phyloP scores from a whole-genome alignment of 345 rosid genomes.

The Bretschneidera sinensis region DNA sequence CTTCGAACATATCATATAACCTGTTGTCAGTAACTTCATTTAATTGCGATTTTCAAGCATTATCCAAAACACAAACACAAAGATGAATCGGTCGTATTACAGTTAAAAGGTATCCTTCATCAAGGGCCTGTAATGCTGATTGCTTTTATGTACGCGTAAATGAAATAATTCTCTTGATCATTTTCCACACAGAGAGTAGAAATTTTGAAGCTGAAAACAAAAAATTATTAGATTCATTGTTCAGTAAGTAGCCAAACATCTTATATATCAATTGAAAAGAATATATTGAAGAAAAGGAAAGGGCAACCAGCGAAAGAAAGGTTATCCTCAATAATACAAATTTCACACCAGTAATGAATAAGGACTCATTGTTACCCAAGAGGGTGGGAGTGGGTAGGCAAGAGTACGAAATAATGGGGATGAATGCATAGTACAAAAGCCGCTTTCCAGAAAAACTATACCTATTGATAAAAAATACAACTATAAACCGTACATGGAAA shows the following conservation, averaged over 20 bases:
- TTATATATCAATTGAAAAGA: conserved; percentile 1
- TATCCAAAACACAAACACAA: no score
- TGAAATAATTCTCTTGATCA: no score
- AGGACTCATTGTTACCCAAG: conserved; percentile 3
- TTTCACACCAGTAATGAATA: conserved; percentile 19
- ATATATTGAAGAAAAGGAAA: background rate
- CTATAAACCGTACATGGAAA: background rate
- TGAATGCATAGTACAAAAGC: background rate
- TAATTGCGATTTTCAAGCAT: no score
- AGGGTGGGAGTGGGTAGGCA: background rate
- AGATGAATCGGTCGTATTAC: no score
- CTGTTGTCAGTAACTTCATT: no score
- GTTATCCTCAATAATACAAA: conserved; percentile 19
- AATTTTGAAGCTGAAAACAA: no score
- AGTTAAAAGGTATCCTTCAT: no score
- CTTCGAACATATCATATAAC: no score
- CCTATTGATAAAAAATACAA: background rate
- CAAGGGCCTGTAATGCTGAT: no score
- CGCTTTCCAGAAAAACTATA: background rate
- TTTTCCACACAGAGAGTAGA: no score
- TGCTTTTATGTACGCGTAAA: no score
- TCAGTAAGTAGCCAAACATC: conserved; percentile 13
- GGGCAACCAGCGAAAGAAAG: background rate
- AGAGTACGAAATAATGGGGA: background rate
- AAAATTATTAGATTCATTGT: conserved; percentile 18